Evolutionary conservation across 2,329 filamentous ascomycete species (phyloP).

Genomic region (Akanthomyces dipterigenus): DNA sequence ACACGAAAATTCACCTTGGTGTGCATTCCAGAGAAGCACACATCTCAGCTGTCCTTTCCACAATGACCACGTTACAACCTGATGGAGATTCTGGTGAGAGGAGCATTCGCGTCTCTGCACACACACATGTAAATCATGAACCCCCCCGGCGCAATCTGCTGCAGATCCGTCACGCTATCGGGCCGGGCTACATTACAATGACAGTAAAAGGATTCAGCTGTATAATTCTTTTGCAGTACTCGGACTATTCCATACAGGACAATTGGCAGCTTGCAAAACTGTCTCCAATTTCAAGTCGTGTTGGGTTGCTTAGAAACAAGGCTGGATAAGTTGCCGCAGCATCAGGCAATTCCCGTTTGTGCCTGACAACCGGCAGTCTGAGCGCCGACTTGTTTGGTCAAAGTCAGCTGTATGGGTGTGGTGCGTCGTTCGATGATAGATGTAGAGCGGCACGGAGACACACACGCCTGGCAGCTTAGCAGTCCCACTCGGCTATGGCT

Average conservation of each 20-base stretch:
- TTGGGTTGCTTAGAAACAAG: too few species aligned
- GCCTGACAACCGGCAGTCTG: too few species aligned
- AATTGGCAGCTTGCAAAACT: too few species aligned
- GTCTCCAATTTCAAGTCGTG: too few species aligned
- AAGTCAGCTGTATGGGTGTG: neutral
- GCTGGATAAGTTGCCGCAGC: too few species aligned
- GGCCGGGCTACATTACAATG: neutral
- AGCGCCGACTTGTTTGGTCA: too few species aligned
- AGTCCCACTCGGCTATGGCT: neutral
- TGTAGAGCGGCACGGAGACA: neutral
- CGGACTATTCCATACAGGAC: too few species aligned
- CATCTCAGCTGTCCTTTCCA: neutral
- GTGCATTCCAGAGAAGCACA: neutral
- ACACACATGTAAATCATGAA: neutral
- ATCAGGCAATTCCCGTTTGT: too few species aligned
- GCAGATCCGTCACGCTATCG: neutral
- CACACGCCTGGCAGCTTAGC: neutral
- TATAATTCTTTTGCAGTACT: too few species aligned
- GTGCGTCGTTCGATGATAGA: neutral
- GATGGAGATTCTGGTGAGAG: neutral
- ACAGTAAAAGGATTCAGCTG: too few species aligned
- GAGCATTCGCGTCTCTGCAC: neutral
- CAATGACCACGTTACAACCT: neutral
- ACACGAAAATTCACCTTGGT: conserved; percentile 1
- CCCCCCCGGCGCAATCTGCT: neutral